Conservation (phyloP, 2,329 filamentous ascomycete species). For the Pleomassaria siparia region DNA sequence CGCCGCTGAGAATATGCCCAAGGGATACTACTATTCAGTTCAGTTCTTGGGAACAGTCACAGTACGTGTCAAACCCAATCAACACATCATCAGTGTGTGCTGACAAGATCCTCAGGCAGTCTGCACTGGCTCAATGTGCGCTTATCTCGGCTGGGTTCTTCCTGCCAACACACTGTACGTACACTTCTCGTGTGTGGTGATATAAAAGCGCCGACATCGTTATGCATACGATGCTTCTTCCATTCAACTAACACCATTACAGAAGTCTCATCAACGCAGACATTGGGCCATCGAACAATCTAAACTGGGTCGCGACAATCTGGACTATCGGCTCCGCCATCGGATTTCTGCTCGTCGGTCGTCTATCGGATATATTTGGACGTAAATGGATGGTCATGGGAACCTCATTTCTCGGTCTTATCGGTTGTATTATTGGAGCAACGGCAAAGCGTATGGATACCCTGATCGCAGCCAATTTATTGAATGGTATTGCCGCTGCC, state of each 20-base stretch:
- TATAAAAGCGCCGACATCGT: not conserved
- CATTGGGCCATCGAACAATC: conserved; percentile 27
- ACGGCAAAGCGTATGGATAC: conserved; percentile 34
- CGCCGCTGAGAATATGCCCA: conserved; percentile 44
- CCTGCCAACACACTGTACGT: conserved; percentile 31
- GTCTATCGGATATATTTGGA: conserved; percentile 29
- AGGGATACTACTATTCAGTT: conserved; percentile 45
- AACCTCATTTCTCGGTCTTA: conserved; percentile 18
- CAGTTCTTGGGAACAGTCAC: conserved; percentile 47
- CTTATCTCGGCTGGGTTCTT: conserved; percentile 33
- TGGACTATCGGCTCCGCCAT: conserved; percentile 26
- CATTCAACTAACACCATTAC: conserved; percentile 4
- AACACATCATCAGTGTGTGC: not conserved
- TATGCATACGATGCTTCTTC: conserved; percentile 1
- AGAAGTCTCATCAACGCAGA: conserved; percentile 28
- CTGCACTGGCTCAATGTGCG: conserved; percentile 26
- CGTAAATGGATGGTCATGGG: conserved; percentile 28
- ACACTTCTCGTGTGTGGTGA: conserved; percentile 3
- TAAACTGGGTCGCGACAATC: conserved; percentile 33
- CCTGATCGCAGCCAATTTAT: conserved; percentile 31
- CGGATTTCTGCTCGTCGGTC: conserved; percentile 25
- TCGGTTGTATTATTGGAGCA: conserved; percentile 30
- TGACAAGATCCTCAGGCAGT: conserved; percentile 16
- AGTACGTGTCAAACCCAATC: conserved; percentile 9
- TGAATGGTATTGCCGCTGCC: conserved; percentile 31